Percentiles rank a stretch among this genome's conserved stretches.
These are phyloP conservation scores for Pleurotus eryngii DNA, from an alignment of 768 basidiomycete genomes.

Conservation along the genomic window DNA sequence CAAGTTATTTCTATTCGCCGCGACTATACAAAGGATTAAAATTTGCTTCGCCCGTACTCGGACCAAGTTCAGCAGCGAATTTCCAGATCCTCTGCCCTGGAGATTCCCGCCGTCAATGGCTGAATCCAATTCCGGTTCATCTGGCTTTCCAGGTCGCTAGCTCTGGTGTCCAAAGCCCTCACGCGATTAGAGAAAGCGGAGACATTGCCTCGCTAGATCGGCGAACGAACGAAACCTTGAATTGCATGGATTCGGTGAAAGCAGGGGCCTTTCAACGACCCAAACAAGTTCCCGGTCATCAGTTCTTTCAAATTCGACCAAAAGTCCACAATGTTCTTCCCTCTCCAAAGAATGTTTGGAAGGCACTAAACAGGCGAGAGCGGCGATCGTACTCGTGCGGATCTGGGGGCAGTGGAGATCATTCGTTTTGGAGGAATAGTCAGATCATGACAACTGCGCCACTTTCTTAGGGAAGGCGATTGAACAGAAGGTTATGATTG, in stretches of 20 bases:
- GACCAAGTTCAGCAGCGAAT: slow-evolving; percentile 90
- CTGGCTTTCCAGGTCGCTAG: slow-evolving; percentile 93
- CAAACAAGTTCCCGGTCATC: slow-evolving; percentile 79
- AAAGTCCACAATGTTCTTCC: slow-evolving; percentile 83
- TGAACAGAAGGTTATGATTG: slow-evolving; percentile 90
- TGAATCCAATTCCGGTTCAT: slow-evolving; percentile 85
- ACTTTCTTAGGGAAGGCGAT: slow-evolving; percentile 81
- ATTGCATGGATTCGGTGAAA: slow-evolving; percentile 82
- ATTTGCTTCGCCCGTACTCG: slow-evolving; percentile 93
- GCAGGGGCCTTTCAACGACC: slow-evolving; percentile 68
- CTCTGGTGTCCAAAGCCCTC: slow-evolving; percentile 86
- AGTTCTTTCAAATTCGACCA: slow-evolving; percentile 88
- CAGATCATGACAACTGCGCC: slow-evolving; percentile 84
- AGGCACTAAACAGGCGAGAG: slow-evolving; percentile 76
- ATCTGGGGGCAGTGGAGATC: slow-evolving; percentile 97
- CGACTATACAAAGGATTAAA: slow-evolving; percentile 99
- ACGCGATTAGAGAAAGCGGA: slow-evolving; percentile 92
- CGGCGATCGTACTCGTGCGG: too few relatives aligned
- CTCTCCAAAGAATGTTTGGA: slow-evolving; percentile 78
- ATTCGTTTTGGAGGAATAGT: slow-evolving; percentile 99
- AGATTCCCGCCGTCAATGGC: slow-evolving; percentile 99
- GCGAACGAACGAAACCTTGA: slow-evolving; percentile 84
- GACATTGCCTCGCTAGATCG: slow-evolving; percentile 89
- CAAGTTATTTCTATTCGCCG: slow-evolving; percentile 95
- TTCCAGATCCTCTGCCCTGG: slow-evolving; percentile 92